phyloP scores from a whole-genome alignment of 768 basidiomycete genomes.

The Psilocybe azurescens region DNA sequence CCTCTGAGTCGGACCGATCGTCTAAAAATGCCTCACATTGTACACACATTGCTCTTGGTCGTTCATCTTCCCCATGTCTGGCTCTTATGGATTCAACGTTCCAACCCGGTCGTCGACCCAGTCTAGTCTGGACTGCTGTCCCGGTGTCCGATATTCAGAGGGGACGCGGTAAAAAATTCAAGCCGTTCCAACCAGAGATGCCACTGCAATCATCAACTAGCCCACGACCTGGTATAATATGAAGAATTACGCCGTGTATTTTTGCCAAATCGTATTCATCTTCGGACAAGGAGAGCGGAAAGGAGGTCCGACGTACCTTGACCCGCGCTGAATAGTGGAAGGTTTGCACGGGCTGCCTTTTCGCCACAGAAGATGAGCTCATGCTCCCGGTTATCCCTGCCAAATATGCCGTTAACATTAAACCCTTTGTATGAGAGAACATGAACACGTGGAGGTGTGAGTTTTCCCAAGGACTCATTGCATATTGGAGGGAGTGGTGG shows the following conservation, averaged over 20 bases:
- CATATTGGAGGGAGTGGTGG: conserved; percentile 16
- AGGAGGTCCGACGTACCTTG: conserved; percentile 1
- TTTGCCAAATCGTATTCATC: too few species aligned
- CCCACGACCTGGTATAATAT: conserved; percentile 5
- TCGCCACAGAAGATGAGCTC: conserved; percentile 12
- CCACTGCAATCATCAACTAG: conserved; percentile 11
- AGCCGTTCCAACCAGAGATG: conserved; percentile 7
- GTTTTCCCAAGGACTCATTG: conserved; percentile 16
- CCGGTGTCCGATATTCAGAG: conserved; percentile 3
- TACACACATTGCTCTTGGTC: conserved; percentile 15
- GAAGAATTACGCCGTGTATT: background rate
- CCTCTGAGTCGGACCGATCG: too few species aligned
- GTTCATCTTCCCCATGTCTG: conserved; percentile 13
- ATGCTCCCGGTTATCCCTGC: conserved; percentile 13
- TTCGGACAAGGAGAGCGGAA: background rate
- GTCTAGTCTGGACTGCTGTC: background rate
- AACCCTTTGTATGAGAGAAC: background rate
- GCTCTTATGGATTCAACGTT: conserved; percentile 12
- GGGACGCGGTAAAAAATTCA: conserved; percentile 12
- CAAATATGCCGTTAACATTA: background rate
- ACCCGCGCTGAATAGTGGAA: conserved; percentile 11
- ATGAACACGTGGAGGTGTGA: conserved; percentile 11
- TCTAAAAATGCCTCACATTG: conserved; percentile 1
- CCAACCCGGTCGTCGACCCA: conserved; percentile 5
- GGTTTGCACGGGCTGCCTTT: conserved; percentile 13